Conservation (phyloP, 306 rosid genomes). For the Vachellia pachyceras region DNA sequence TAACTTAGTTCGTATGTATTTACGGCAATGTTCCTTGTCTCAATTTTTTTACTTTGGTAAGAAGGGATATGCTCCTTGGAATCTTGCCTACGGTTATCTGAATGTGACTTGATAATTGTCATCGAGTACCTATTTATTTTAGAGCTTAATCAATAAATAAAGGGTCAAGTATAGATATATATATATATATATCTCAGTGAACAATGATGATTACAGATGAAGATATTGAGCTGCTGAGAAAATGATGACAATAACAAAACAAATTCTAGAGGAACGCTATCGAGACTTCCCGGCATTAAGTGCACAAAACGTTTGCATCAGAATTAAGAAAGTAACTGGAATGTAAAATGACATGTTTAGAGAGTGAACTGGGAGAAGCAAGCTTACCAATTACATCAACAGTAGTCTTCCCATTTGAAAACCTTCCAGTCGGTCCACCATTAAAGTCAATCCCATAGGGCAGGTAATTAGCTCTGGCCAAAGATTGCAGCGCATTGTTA, state of each 20-base stretch:
- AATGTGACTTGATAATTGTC: conserved; percentile 10
- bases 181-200: too few species aligned
- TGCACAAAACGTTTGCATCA: background rate
- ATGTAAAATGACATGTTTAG: background rate
- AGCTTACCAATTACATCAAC: conserved; percentile 78
- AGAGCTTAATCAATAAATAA: background rate
- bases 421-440: conserved; percentile 83
- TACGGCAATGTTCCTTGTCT: background rate
- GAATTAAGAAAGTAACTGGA: background rate
- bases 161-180: background rate
- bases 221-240: background rate
- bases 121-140: background rate
- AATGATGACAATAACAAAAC: background rate
- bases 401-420: conserved; percentile 81
- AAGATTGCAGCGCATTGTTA: conserved; percentile 71
- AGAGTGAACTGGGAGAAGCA: background rate
- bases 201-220: conserved; percentile 3
- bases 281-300: background rate
- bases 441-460: conserved; percentile 86
- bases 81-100: background rate
- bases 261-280: background rate
- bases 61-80: background rate
- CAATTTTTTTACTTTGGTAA: background rate
- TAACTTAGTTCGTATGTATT: background rate
- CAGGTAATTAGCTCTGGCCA: conserved; percentile 76